Evolutionary conservation across 257 asterid genomes (phyloP), one percentile per base, ranked within the genome.

Genomic region (Ilex asprella): DNA sequence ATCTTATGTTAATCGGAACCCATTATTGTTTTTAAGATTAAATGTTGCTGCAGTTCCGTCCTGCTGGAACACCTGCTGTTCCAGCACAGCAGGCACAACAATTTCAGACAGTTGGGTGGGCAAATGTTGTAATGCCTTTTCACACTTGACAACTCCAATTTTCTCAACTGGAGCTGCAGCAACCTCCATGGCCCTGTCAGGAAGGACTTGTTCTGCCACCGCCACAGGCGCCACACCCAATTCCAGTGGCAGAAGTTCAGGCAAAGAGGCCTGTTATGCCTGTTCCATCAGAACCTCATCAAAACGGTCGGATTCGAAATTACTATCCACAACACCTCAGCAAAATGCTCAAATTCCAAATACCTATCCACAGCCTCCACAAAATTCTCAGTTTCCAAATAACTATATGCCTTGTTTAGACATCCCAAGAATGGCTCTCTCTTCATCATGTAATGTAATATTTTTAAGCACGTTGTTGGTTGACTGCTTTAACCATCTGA

Each of bases 11-110:
- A 47, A 15, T 47, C 16, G 2, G 13, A 3, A 47, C 3, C 10
- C 2, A n/a, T 16, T 60, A 58, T 16, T 52, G 66, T n/a, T n/a
- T n/a, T n/a, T n/a, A n/a, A n/a, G n/a, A n/a, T n/a, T n/a, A n/a
- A n/a, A n/a, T n/a, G n/a, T 74, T 35, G 39, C 69, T 69, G 56
- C 73, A 91, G 95, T 87, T 73, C 53, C 94, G 93, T 47, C 81
- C 91, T 9, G 80, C 72, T 73, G 81, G 64, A 64, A 87, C 82
- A 55, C 81, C 91, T 9, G 78, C 72, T 72, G 81, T 67, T 67
- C 89, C 82, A 61, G 76, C 86, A 7, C 94, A 89, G 64, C 87
- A 72, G 16, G 76, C 77, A n/a, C 92, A 76, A 70, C 95, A 78
- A 58, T 87, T 79, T 80, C 96, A 85, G 75, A 79, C 89, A 16